A percentile compares a stretch with the other conserved stretches of the same genome.
These are phyloP conservation scores for Mycosphaerella sp. DNA, from an alignment of 2,329 filamentous ascomycete species.

Conservation along the genomic window DNA sequence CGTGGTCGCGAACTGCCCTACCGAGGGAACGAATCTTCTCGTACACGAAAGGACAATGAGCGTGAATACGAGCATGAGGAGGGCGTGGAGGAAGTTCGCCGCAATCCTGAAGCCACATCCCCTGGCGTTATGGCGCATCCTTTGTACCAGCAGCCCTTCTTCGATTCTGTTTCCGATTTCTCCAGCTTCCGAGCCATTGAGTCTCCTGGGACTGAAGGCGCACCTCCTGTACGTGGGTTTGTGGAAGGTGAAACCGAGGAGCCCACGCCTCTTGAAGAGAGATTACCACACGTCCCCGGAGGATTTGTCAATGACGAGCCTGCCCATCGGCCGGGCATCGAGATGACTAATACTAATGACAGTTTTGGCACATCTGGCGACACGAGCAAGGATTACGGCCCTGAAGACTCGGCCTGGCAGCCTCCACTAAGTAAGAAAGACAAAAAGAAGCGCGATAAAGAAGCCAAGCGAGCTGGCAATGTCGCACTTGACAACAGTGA, in stretches of 20 bases:
- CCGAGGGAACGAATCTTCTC: constrained; percentile 2
- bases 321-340: constrained; percentile 8
- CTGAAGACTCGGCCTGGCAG: constrained; percentile 27
- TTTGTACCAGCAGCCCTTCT: constrained; percentile 36
- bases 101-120: constrained; percentile 1
- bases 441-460: constrained; percentile 35
- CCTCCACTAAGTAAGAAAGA: constrained; percentile 29
- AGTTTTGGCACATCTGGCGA: not conserved
- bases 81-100: constrained; percentile 12
- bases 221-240: constrained; percentile 32
- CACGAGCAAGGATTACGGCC: constrained; percentile 1
- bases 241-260: constrained; percentile 46
- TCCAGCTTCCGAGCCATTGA: constrained; percentile 22
- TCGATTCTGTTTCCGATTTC: constrained; percentile 39
- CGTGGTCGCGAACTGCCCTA: constrained; percentile 4
- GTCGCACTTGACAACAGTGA: constrained; percentile 13
- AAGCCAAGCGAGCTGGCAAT: constrained; percentile 28
- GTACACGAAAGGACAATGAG: constrained; percentile 14
- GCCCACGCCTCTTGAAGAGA: constrained; percentile 50
- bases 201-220: constrained; percentile 30
- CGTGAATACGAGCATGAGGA: constrained; percentile 2
- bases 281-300: constrained; percentile 53
- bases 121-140: not conserved
- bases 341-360: not conserved
- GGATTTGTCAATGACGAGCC: constrained; percentile 44